Evolutionary conservation across 2,329 filamentous ascomycete species (phyloP).

Genomic region (Sclerotinia trifoliorum): DNA sequence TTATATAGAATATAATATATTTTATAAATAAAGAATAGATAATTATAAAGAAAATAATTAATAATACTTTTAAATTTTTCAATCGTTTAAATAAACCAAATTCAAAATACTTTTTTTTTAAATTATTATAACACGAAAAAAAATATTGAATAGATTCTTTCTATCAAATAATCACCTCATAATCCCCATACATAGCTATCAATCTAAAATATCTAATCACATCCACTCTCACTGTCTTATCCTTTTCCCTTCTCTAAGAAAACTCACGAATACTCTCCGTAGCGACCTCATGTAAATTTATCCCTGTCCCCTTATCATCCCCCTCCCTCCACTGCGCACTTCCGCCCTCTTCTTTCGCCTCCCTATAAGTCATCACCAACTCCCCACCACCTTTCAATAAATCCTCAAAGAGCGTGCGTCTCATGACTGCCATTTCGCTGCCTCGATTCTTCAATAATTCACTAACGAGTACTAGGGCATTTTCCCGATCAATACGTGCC

Average conservation of each 20-base stretch:
- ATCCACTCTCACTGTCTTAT: too few relatives aligned
- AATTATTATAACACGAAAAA: too few relatives aligned
- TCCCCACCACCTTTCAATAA: conserved; percentile 51
- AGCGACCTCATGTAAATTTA: not conserved
- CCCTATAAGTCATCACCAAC: conserved; percentile 33
- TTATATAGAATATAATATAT: too few relatives aligned
- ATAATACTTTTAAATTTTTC: too few relatives aligned
- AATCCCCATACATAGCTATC: not conserved
- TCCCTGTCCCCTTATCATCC: not conserved
- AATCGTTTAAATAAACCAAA: too few relatives aligned
- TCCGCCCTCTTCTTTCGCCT: conserved; percentile 19
- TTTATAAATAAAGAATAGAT: too few relatives aligned
- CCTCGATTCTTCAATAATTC: conserved; percentile 52
- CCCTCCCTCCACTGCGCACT: not conserved
- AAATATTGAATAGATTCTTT: too few relatives aligned
- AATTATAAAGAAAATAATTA: too few relatives aligned
- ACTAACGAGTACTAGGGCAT: conserved; percentile 57
- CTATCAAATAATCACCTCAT: not conserved
- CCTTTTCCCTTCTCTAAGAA: not conserved
- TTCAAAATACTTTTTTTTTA: too few relatives aligned
- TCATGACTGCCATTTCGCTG: conserved; percentile 44
- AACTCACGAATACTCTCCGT: conserved; percentile 7
- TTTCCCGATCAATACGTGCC: conserved; percentile 57
- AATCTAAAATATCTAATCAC: too few relatives aligned
- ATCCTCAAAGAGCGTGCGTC: conserved; percentile 47